Conservation (phyloP, 768 basidiomycete species). For the Podaxis sp. region DNA sequence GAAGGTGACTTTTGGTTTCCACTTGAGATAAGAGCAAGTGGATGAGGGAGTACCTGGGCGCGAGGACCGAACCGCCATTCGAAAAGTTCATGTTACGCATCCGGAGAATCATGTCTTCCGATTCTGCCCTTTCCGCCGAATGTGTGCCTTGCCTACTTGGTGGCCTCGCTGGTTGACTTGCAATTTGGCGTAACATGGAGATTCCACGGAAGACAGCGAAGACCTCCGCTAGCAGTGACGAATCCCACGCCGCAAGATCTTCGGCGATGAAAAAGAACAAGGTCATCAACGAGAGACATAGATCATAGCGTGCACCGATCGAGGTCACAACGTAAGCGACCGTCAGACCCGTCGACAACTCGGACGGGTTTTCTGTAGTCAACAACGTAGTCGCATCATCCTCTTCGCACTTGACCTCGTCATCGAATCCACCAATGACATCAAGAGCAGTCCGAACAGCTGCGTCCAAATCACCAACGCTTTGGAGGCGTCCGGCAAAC, state of each 20-base stretch:
- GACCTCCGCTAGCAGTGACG: slow-evolving; percentile 62
- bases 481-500: slow-evolving; percentile 57
- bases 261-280: slow-evolving; percentile 70
- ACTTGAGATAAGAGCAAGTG: slow-evolving; percentile 57
- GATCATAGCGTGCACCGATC: slow-evolving; percentile 70
- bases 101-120: slow-evolving; percentile 62
- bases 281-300: slow-evolving; percentile 60
- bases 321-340: slow-evolving; percentile 60
- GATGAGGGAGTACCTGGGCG: slow-evolving; percentile 57
- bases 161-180: slow-evolving; percentile 50
- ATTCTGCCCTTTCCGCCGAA: slow-evolving; percentile 10
- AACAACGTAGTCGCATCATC: slow-evolving; percentile 54
- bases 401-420: slow-evolving; percentile 70
- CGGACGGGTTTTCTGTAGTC: slow-evolving; percentile 50
- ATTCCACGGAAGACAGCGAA: slow-evolving; percentile 79
- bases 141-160: slow-evolving; percentile 13
- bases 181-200: slow-evolving; percentile 61
- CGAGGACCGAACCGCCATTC: slow-evolving; percentile 33
- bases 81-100: slow-evolving; percentile 76
- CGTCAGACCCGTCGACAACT: slow-evolving; percentile 59
- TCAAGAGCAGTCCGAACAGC: slow-evolving; percentile 58
- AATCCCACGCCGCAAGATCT: slow-evolving; percentile 59
- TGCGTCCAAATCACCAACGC: slow-evolving; percentile 50
- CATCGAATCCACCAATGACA: slow-evolving; percentile 67
- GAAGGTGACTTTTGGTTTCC: slow-evolving; percentile 44